Evolutionary conservation across 768 basidiomycete genomes (phyloP).

Genomic region (Hemileccinum impolitum): DNA sequence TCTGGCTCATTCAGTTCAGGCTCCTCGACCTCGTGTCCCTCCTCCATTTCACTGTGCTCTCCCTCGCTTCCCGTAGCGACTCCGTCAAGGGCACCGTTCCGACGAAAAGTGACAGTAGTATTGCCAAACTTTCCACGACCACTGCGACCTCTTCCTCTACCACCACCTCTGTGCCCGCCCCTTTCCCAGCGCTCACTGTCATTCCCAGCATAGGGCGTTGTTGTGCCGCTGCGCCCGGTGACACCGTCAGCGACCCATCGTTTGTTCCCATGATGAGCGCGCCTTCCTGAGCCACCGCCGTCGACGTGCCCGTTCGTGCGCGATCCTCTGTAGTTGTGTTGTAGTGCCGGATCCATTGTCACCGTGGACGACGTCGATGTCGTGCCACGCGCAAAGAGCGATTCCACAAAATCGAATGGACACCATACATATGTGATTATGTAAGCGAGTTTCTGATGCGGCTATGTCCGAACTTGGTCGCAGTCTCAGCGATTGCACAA

Average conservation of each 20-base stretch:
- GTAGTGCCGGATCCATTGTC: constrained; percentile 27
- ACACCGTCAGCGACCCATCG: constrained; percentile 53
- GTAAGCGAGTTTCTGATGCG: too few species aligned
- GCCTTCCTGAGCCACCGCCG: constrained; percentile 18
- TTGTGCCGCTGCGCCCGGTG: constrained; percentile 32
- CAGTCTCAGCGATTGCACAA: too few species aligned
- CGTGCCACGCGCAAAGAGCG: background rate
- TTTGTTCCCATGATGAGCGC: constrained; percentile 48
- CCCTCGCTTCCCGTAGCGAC: constrained; percentile 34
- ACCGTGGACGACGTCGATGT: constrained; percentile 11
- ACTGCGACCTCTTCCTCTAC: constrained; percentile 42
- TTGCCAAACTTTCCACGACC: constrained; percentile 40
- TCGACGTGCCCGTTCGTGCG: constrained; percentile 25
- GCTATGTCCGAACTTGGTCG: too few species aligned
- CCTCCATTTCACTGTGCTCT: constrained; percentile 34
- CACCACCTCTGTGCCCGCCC: constrained; percentile 52
- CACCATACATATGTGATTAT: background rate
- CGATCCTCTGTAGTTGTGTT: constrained; percentile 16
- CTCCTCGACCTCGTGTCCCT: constrained; percentile 28
- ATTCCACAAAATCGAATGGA: too few species aligned
- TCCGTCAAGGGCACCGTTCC: constrained; percentile 25
- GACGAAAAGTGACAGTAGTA: constrained; percentile 36
- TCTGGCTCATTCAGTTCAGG: constrained; percentile 51
- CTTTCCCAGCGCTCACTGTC: constrained; percentile 63
- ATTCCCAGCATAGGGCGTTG: constrained; percentile 33